A percentile compares a stretch with the other conserved stretches of the same genome.
These are phyloP conservation scores for Ophiostoma himal-ulmi DNA, from an alignment of 2,329 filamentous ascomycete genomes.

Conservation along the genomic window DNA sequence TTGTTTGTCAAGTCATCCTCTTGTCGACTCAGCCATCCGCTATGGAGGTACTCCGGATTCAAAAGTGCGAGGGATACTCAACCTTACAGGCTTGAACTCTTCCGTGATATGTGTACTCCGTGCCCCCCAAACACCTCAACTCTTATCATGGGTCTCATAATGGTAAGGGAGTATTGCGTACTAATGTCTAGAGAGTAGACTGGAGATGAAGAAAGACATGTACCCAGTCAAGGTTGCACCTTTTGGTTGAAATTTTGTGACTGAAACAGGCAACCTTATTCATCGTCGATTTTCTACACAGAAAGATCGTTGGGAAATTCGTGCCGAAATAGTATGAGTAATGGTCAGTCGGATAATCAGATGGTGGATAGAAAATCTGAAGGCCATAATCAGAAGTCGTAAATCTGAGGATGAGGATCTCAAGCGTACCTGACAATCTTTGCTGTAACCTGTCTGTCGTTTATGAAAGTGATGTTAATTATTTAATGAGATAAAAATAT, in stretches of 20 bases:
- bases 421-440: background rate
- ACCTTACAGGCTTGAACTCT: background rate
- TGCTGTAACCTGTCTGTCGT: background rate
- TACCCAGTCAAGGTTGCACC: background rate
- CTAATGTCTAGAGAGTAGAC: background rate
- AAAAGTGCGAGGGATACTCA: background rate
- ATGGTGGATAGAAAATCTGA: background rate
- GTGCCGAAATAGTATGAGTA: background rate
- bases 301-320: background rate
- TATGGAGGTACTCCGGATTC: background rate
- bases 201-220: background rate
- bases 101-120: conserved; percentile 7
- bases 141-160: background rate
- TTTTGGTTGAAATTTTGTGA: background rate
- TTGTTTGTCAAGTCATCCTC: background rate
- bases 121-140: background rate
- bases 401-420: background rate
- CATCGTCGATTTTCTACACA: background rate
- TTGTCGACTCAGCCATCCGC: conserved; percentile 7
- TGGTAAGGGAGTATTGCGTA: background rate
- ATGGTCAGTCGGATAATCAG: background rate
- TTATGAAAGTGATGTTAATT: background rate
- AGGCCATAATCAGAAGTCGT: background rate
- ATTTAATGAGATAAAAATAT: background rate
- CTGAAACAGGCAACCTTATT: background rate